These are phyloP conservation scores for Neurospora hispaniola DNA, from an alignment of 495 filamentous ascomycete genomes.

Conservation along the genomic window DNA sequence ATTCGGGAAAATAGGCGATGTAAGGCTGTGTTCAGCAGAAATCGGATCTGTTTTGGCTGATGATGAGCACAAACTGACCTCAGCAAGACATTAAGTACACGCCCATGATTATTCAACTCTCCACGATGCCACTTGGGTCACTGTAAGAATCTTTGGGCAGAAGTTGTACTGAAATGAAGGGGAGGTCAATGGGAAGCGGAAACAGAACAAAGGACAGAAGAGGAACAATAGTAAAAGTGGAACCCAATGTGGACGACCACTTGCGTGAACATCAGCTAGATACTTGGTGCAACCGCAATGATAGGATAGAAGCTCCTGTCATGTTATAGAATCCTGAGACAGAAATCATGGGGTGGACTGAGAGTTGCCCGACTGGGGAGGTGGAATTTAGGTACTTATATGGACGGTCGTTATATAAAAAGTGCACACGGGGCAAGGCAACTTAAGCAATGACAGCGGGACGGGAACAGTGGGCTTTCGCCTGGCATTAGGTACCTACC, in stretches of 20 bases:
- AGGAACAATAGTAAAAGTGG: not conserved
- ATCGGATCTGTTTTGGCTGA: not conserved
- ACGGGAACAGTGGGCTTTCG: not conserved
- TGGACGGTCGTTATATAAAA: not conserved
- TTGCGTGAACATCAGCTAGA: not conserved
- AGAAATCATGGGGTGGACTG: not conserved
- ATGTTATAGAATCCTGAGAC: not conserved
- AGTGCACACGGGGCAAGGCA: not conserved
- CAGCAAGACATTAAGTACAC: not conserved
- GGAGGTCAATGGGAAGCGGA: not conserved
- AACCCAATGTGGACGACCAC: not conserved
- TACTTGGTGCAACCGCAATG: not conserved
- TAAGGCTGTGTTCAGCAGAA: not conserved
- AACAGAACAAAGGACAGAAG: not conserved
- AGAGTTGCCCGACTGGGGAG: not conserved
- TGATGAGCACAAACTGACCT: not conserved
- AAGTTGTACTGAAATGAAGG: not conserved
- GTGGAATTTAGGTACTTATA: not conserved
- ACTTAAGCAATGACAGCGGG: not conserved
- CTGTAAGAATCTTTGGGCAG: not conserved
- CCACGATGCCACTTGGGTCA: not conserved
- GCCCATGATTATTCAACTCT: not conserved
- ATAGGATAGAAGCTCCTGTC: not conserved
- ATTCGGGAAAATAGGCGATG: not conserved
- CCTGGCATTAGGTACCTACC: too few species aligned